These are phyloP conservation scores for Lipomyces mesembrius DNA, from an alignment of 805 yeast genomes.

Conservation along the genomic window DNA sequence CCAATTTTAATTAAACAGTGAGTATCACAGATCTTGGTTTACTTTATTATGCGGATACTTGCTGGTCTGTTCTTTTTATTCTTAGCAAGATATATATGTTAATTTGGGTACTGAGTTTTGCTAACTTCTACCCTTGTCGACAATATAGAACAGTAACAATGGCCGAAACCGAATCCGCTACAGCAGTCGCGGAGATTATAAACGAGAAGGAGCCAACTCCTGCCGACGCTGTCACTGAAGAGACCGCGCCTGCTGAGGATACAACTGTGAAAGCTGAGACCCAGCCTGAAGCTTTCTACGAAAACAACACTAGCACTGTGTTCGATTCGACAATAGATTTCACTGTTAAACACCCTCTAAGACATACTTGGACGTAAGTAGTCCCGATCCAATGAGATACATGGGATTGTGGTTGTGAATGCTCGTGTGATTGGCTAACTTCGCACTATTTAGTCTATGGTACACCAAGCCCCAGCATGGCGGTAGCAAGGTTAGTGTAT, in stretches of 20 bases:
- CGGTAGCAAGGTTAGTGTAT: conserved; percentile 45
- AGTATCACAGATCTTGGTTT: background rate
- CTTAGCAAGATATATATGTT: background rate
- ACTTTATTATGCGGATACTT: background rate
- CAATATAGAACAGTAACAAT: background rate
- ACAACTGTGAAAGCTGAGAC: conserved; percentile 9
- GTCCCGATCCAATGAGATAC: background rate
- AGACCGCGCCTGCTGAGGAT: background rate
- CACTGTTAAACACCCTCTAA: conserved; percentile 84
- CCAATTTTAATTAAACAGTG: background rate
- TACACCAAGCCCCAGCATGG: conserved; percentile 90
- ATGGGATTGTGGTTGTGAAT: background rate
- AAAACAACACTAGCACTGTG: conserved; percentile 50
- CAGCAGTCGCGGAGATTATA: conserved; percentile 19
- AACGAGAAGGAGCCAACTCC: conserved; percentile 25
- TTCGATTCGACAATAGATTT: conserved; percentile 59
- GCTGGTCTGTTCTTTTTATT: background rate
- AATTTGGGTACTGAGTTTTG: background rate
- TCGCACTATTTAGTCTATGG: conserved; percentile 86
- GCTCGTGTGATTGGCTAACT: background rate
- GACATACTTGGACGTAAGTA: conserved; percentile 76
- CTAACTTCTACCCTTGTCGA: background rate
- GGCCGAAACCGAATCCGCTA: conserved; percentile 20
- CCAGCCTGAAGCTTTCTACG: conserved; percentile 13
- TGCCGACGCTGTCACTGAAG: conserved; percentile 3